Evolutionary conservation across 2,329 filamentous ascomycete genomes (phyloP).

Genomic region (Lecanicillium sp.): DNA sequence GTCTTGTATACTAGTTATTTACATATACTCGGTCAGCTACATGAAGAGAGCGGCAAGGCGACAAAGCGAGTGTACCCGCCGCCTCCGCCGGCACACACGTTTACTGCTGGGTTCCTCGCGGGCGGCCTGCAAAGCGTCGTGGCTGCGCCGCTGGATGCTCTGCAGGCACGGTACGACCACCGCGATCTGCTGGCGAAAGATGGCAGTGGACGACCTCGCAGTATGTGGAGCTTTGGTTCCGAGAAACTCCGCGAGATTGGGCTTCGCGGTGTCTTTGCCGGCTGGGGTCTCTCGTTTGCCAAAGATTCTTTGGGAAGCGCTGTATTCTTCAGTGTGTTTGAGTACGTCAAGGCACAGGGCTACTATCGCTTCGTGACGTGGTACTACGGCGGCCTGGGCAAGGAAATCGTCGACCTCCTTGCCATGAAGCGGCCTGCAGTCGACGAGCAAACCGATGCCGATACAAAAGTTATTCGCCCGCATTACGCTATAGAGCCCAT

Average conservation of each 20-base stretch:
- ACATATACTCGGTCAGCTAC: conserved; percentile 56
- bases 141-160: conserved; percentile 66
- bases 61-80: conserved; percentile 62
- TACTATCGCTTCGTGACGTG: conserved; percentile 62
- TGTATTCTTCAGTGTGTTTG: conserved; percentile 67
- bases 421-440: conserved; percentile 35
- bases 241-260: conserved; percentile 63
- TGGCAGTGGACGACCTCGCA: conserved; percentile 38
- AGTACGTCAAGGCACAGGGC: conserved; percentile 66
- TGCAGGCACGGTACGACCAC: conserved; percentile 65
- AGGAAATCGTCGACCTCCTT: conserved; percentile 41
- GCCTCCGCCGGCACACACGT: conserved; percentile 53
- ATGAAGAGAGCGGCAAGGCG: conserved; percentile 51
- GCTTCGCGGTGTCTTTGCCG: conserved; percentile 62
- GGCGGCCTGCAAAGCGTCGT: conserved; percentile 62
- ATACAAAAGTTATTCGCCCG: conserved; percentile 51
- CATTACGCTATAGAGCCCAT: conserved; percentile 69
- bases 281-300: conserved; percentile 58
- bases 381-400: conserved; percentile 55
- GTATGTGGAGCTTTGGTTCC: conserved; percentile 65
- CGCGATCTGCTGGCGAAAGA: conserved; percentile 35
- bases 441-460: conserved; percentile 13
- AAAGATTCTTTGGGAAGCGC: conserved; percentile 64
- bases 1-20: conserved; percentile 71
- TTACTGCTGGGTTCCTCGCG: conserved; percentile 61